phyloP scores from a whole-genome alignment of 768 basidiomycete genomes.

The Mycena alexandri region DNA sequence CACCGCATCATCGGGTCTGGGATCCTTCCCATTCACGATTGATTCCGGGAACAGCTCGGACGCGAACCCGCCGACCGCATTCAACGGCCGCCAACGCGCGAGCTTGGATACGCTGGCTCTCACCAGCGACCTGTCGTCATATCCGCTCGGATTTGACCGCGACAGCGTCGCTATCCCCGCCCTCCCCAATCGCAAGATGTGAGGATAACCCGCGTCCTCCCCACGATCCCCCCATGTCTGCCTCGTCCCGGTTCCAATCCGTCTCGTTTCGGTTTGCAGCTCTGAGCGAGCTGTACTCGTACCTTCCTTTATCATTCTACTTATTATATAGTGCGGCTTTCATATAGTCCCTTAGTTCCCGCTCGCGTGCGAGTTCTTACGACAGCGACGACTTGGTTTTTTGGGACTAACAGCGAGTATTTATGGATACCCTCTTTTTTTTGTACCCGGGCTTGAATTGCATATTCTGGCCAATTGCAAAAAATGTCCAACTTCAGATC shows the following conservation, averaged over 20 bases:
- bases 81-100: conserved; percentile 72
- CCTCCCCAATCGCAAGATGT: conserved; percentile 36
- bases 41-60: conserved; percentile 67
- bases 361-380: conserved; percentile 35
- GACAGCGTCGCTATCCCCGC: conserved; percentile 53
- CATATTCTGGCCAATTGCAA: conserved; percentile 12
- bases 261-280: conserved; percentile 29
- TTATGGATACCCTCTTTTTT: conserved; percentile 31
- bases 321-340: conserved; percentile 33
- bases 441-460: conserved; percentile 14
- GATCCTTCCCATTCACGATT: conserved; percentile 90
- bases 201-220: conserved; percentile 1
- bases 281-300: conserved; percentile 33
- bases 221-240: background rate
- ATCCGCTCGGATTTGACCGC: conserved; percentile 81
- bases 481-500: too few relatives aligned
- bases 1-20: conserved; percentile 83
- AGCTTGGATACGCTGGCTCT: conserved; percentile 89
- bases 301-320: conserved; percentile 38
- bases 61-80: conserved; percentile 50
- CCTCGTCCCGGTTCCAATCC: conserved; percentile 25
- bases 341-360: conserved; percentile 19
- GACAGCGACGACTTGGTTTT: conserved; percentile 34
- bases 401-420: conserved; percentile 34
- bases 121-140: conserved; percentile 86